Conservation (phyloP, 2,329 filamentous ascomycete species). For the Ophiostoma ips region DNA sequence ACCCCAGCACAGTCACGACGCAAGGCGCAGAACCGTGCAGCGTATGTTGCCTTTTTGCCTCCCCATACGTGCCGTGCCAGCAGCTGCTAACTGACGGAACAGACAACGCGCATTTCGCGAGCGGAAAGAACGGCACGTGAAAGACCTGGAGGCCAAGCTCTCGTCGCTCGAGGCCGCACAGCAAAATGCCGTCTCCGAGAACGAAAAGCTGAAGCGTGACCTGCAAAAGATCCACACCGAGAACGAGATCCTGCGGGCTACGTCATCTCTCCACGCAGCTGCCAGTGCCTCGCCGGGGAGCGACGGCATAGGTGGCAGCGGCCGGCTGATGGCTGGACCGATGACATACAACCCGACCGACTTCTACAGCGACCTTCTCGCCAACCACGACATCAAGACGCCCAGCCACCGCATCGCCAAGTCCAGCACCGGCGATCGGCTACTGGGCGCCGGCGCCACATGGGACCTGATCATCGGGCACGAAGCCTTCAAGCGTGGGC, state of each 20-base stretch:
- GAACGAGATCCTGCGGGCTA: slow-evolving; percentile 83
- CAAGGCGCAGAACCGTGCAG: slow-evolving; percentile 48
- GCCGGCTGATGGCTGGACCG: slow-evolving; percentile 47
- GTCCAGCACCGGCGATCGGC: slow-evolving; percentile 49
- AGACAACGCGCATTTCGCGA: slow-evolving; percentile 95
- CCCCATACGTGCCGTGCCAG: no score
- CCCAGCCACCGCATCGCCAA: slow-evolving; percentile 56
- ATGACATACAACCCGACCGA: slow-evolving; percentile 59
- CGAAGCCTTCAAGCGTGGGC: slow-evolving; percentile 58
- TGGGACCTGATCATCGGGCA: slow-evolving; percentile 86
- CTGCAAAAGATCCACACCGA: slow-evolving; percentile 76
- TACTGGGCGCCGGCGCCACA: slow-evolving; percentile 63
- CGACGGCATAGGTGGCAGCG: slow-evolving; percentile 27
- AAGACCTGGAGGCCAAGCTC: slow-evolving; percentile 81
- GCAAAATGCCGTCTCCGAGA: slow-evolving; percentile 61
- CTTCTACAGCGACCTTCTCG: slow-evolving; percentile 51
- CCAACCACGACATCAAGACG: slow-evolving; percentile 47
- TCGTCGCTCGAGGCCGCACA: slow-evolving; percentile 62
- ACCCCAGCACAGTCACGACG: slow-evolving; percentile 44
- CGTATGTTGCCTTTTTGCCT: slow-evolving; percentile 30
- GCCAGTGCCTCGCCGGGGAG: slow-evolving; percentile 27
- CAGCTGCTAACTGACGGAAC: background rate
- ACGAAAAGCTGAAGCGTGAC: slow-evolving; percentile 72
- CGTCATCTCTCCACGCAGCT: slow-evolving; percentile 32
- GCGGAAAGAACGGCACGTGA: slow-evolving; percentile 81